Evolutionary conservation across 192 early-diverging fungal species (phyloP), one percentile per base, ranked within the genome.

Genomic region (Entophlyctis luteolus): DNA sequence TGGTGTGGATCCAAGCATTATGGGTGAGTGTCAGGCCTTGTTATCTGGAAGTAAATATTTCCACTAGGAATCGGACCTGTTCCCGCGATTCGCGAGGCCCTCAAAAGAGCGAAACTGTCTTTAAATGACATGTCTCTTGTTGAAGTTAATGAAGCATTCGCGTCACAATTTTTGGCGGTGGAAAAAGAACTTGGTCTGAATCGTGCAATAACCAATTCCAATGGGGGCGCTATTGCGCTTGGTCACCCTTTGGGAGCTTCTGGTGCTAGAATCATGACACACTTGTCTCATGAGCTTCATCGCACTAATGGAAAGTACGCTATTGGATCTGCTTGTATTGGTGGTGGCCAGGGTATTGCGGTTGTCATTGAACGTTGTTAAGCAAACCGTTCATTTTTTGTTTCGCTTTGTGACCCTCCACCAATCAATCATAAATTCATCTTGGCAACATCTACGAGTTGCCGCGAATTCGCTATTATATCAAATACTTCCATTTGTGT

Each of bases 121-220:
- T 71, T 97, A 48, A 84, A 83, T 49, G 89, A 97, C 70, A 95
- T 98, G 85, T 89, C 88, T 55, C 71, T 95, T 16, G 77, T 96
- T 55, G 96, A 98, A 77, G 90, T 98, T 75, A 98, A 98, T 77
- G 96, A 98, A 81, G 96, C 96, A n/a, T 98, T 98, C 78, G 92
- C 92, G 45, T 88, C 89, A 18, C 94, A 96, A 74, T 90, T 89
- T 71, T 74, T 97, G 49, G 87, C 94, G 18, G 91, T 93, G 23
- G 89, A 89, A 66, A 91, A 90, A 82, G 93, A 91, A 59, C 81
- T 98, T 23, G 90, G 90, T 8, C 73, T 95, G 28, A 88, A 94
- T 60, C 84, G 83, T 22, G 76, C 60, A 33, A 92, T 86, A 70
- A 82, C 90, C 47, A 98, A 98, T 77, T 66, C 84, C 38, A 89